Percentiles rank a stretch among this genome's conserved stretches.
phyloP scores from a whole-genome alignment of 129 eudicot genomes.

The Chrysanthemum makinoi region DNA sequence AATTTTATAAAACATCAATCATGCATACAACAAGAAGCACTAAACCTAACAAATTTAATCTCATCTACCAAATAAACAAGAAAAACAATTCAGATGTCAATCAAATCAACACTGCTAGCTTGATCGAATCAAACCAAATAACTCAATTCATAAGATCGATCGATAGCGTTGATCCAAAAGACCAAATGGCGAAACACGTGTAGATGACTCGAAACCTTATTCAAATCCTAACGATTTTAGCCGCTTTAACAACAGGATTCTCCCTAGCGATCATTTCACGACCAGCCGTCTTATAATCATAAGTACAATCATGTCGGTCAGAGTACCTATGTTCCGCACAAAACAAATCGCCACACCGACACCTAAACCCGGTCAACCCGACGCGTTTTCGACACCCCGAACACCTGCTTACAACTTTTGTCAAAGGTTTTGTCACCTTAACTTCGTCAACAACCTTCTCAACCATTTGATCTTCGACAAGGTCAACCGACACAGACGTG shows the following conservation, averaged over 20 bases:
- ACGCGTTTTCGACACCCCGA: constrained; percentile 67
- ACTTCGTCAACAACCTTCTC: constrained; percentile 14
- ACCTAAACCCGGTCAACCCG: constrained; percentile 71
- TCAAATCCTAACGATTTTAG: constrained; percentile 64
- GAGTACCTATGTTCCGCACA: constrained; percentile 74
- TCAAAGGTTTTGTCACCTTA: constrained; percentile 13
- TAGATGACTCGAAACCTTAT: too few relatives aligned
- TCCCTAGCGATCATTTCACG: constrained; percentile 77
- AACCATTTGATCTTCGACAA: constrained; percentile 21
- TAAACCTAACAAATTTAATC: too few relatives aligned
- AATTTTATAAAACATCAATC: too few relatives aligned
- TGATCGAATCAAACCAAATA: too few relatives aligned
- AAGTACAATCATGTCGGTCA: constrained; percentile 78
- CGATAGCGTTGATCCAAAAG: constrained; percentile 1
- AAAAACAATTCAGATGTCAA: too few relatives aligned
- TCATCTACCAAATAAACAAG: too few relatives aligned
- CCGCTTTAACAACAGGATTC: constrained; percentile 87
- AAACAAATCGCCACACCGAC: constrained; percentile 85
- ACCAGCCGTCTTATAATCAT: constrained; percentile 65
- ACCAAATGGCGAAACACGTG: too few relatives aligned
- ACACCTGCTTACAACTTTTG: constrained; percentile 61
- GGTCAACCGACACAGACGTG: constrained; percentile 4
- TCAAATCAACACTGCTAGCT: too few relatives aligned
- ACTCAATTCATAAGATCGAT: too few relatives aligned
- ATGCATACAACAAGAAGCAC: too few relatives aligned